Evolutionary conservation across 2,329 filamentous ascomycete genomes (phyloP).

Genomic region (Cytospora piceicola): DNA sequence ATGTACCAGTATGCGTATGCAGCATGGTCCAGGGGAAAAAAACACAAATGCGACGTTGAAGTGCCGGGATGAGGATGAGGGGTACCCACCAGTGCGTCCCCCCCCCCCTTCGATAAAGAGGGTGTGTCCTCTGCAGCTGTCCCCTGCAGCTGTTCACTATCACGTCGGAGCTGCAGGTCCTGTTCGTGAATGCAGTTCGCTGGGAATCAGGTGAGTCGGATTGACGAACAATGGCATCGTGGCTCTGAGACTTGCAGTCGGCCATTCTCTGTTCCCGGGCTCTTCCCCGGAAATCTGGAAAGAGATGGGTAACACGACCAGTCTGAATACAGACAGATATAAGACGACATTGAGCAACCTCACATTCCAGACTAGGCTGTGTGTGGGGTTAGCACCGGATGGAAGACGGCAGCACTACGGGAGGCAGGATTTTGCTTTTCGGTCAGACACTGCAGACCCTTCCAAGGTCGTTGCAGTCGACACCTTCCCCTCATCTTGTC

Average conservation of each 20-base stretch:
- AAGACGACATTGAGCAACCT: slow-evolving; percentile 21
- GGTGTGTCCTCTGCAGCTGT: slow-evolving; percentile 25
- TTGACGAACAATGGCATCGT: slow-evolving; percentile 16
- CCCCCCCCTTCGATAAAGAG: slow-evolving; percentile 19
- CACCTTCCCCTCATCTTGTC: slow-evolving; percentile 31
- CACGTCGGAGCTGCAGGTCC: slow-evolving; percentile 22
- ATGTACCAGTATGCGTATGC: slow-evolving; percentile 1
- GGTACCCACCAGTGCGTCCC: slow-evolving; percentile 27
- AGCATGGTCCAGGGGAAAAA: slow-evolving; percentile 20
- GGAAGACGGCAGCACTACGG: slow-evolving; percentile 20
- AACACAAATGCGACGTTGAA: slow-evolving; percentile 25
- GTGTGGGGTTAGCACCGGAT: slow-evolving; percentile 20
- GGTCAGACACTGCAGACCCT: slow-evolving; percentile 14
- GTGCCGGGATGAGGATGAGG: slow-evolving; percentile 20
- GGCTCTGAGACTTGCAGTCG: slow-evolving; percentile 5
- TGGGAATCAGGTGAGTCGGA: slow-evolving; percentile 8
- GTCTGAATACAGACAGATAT: slow-evolving; percentile 7
- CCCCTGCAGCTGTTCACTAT: slow-evolving; percentile 29
- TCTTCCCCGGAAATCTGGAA: slow-evolving; percentile 10
- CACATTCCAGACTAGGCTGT: slow-evolving; percentile 20
- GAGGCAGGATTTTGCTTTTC: slow-evolving; percentile 20
- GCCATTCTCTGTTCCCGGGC: background rate
- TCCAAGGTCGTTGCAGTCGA: slow-evolving; percentile 22
- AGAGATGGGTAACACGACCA: slow-evolving; percentile 12
- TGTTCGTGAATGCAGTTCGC: slow-evolving; percentile 10